These are phyloP conservation scores for Mycena kentingensis DNA, from an alignment of 768 basidiomycete genomes.

Conservation along the genomic window DNA sequence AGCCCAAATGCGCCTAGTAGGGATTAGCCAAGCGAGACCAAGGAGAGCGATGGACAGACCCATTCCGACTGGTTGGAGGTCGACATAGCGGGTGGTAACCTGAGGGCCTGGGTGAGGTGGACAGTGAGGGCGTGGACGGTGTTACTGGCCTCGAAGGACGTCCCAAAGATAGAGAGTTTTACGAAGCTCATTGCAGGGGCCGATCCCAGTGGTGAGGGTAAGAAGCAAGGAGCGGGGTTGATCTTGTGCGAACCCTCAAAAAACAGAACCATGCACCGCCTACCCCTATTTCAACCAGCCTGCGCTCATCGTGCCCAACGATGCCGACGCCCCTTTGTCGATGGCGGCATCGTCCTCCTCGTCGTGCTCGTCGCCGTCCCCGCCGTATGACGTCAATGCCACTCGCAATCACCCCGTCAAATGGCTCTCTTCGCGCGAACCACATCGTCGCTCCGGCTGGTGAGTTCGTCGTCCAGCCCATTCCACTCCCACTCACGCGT, in stretches of 20 bases:
- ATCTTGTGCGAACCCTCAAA: too few relatives aligned
- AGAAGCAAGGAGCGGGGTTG: background rate
- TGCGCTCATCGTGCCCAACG: too few relatives aligned
- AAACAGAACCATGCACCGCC: too few relatives aligned
- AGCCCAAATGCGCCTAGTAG: slow-evolving; percentile 89
- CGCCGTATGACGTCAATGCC: background rate
- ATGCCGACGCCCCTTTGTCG: too few relatives aligned
- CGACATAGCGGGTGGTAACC: slow-evolving; percentile 98
- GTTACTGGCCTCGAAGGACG: slow-evolving; percentile 83
- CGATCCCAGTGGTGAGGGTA: slow-evolving; percentile 11
- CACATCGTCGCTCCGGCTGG: background rate
- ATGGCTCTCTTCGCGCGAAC: background rate
- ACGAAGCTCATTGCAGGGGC: slow-evolving; percentile 78
- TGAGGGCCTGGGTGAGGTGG: slow-evolving; percentile 36
- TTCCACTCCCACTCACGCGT: background rate
- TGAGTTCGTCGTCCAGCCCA: background rate
- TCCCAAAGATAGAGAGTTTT: slow-evolving; percentile 98
- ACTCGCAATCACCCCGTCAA: too few relatives aligned
- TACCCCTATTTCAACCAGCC: too few relatives aligned
- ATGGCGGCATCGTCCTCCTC: background rate
- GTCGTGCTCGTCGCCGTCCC: background rate
- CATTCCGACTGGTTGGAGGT: slow-evolving; percentile 99
- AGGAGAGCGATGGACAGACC: slow-evolving; percentile 51
- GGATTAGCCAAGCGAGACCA: slow-evolving; percentile 11
- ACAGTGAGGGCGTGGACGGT: slow-evolving; percentile 16